Evolutionary conservation across 2,329 filamentous ascomycete genomes (phyloP), one percentile per base, ranked within the genome.

Genomic region (Fusarium miscanthi): DNA sequence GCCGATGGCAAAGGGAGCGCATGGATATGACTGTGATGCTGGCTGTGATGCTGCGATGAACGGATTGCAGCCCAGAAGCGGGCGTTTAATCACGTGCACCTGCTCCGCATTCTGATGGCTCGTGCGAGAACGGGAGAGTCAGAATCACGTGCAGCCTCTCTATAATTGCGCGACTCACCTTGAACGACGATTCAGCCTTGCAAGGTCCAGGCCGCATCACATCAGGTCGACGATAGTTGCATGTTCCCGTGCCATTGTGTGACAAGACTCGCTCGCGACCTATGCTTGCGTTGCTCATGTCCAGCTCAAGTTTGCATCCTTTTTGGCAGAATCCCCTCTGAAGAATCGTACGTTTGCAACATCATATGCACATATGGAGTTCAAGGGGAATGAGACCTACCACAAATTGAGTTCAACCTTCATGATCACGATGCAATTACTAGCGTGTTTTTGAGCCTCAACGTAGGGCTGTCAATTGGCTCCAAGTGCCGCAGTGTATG

Each of bases 1-100:
- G 78, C 72, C 77, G 78, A 80, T 81, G 81, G 80, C 70, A 75
- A 78, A 68, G 73, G 72, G 53, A 71, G 70, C 64, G 48, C 45
- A 49, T 52, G 61, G 46, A 69, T 74, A 70, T 69, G 68, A 68
- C 73, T 64, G 58, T 69, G 68, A 74, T 69, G 66, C 70, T 70
- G 70, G 69, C 64, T n/a, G 63, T 46, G 73, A 66, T 64, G 63
- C 72, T 77, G 73, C 74, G 73, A 73, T 66, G 30, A 68, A 64
- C 41, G 60, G 63, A 69, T 53, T 74, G 72, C 52, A 60, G 66
- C 59, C 66, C 57, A 60, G 61, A 59, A 69, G 66, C 75, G 73
- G 69, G 59, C 63, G 69, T 61, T 31, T 30, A 57, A 70, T 77
- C 75, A 77, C 75, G 75, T 77, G 75, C 69, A 70, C 41, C 58